phyloP scores from a whole-genome alignment of 768 basidiomycete species.

The Candolleomyces eurysporus region DNA sequence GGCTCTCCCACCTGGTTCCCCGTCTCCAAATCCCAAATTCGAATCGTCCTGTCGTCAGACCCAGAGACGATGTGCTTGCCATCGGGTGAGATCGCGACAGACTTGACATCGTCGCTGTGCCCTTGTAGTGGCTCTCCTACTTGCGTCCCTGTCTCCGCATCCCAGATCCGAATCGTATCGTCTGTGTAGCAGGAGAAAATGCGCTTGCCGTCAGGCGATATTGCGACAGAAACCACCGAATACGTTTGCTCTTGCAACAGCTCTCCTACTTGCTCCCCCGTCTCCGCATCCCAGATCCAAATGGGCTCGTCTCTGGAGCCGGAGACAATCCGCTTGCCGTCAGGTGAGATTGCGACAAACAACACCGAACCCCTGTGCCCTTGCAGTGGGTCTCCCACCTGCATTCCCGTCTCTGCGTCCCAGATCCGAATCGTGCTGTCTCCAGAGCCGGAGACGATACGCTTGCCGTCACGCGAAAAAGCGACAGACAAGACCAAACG shows the following conservation, averaged over 20 bases:
- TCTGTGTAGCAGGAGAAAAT: constrained; percentile 17
- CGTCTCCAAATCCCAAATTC: too few species aligned
- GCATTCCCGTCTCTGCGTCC: constrained; percentile 18
- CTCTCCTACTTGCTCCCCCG: constrained; percentile 3
- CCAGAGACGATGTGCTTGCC: constrained; percentile 30
- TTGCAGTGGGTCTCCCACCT: constrained; percentile 20
- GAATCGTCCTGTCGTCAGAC: constrained; percentile 21
- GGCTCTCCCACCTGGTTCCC: too few species aligned
- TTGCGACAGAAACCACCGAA: constrained; percentile 13
- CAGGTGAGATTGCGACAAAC: constrained; percentile 17
- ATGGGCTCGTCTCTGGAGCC: constrained; percentile 18
- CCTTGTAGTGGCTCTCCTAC: constrained; percentile 9
- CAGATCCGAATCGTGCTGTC: constrained; percentile 24
- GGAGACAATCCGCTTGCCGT: constrained; percentile 16
- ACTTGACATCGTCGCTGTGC: constrained; percentile 15
- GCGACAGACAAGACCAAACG: constrained; percentile 6
- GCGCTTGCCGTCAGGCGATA: constrained; percentile 12
- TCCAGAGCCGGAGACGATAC: constrained; percentile 20
- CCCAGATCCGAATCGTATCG: constrained; percentile 9
- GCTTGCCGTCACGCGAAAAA: constrained; percentile 18
- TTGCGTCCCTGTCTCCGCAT: neutral
- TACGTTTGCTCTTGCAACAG: constrained; percentile 12
- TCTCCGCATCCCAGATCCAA: constrained; percentile 13
- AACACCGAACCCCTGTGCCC: constrained; percentile 15
- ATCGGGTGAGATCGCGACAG: constrained; percentile 22